A percentile compares a stretch with the other conserved stretches of the same genome.
Evolutionary conservation across 768 basidiomycete genomes (phyloP).

Genomic region (Tricholoma furcatifolium): DNA sequence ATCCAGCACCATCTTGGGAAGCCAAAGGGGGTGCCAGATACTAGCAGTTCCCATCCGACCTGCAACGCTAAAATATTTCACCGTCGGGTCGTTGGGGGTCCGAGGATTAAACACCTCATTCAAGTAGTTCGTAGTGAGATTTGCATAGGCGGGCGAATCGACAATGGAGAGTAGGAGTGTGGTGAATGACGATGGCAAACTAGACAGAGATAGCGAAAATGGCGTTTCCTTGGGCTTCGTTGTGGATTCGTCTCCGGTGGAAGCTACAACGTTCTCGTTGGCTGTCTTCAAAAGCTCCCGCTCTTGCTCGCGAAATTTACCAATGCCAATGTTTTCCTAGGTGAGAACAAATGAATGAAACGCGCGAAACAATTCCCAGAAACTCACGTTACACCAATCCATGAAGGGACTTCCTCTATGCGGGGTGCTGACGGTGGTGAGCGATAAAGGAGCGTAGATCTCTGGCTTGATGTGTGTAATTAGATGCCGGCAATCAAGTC

Average conservation of each 20-base stretch:
- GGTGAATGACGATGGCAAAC: slow-evolving; percentile 81
- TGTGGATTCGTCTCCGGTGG: slow-evolving; percentile 1
- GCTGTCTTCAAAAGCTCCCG: slow-evolving; percentile 22
- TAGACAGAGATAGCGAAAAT: slow-evolving; percentile 51
- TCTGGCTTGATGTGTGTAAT: slow-evolving; percentile 82
- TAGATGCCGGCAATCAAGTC: slow-evolving; percentile 90
- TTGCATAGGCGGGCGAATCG: slow-evolving; percentile 96
- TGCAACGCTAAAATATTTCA: slow-evolving; percentile 92
- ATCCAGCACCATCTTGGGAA: slow-evolving; percentile 93
- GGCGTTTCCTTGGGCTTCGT: slow-evolving; percentile 29
- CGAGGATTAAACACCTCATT: slow-evolving; percentile 78
- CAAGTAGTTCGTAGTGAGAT: slow-evolving; percentile 84
- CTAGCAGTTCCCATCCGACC: slow-evolving; percentile 65
- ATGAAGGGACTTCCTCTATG: slow-evolving; percentile 98
- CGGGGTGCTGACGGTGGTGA: slow-evolving; percentile 90
- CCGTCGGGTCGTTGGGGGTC: slow-evolving; percentile 74
- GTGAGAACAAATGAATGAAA: slow-evolving; percentile 7
- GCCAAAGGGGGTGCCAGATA: slow-evolving; percentile 95
- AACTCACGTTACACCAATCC: slow-evolving; percentile 93
- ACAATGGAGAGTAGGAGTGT: slow-evolving; percentile 84
- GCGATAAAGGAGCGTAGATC: slow-evolving; percentile 81
- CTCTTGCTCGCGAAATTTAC: slow-evolving; percentile 52
- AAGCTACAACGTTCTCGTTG: background rate
- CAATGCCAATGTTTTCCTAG: slow-evolving; percentile 90
- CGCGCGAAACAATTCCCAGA: background rate